Conservation (phyloP, 805 yeast species). For the Ogataea ganodermae region DNA sequence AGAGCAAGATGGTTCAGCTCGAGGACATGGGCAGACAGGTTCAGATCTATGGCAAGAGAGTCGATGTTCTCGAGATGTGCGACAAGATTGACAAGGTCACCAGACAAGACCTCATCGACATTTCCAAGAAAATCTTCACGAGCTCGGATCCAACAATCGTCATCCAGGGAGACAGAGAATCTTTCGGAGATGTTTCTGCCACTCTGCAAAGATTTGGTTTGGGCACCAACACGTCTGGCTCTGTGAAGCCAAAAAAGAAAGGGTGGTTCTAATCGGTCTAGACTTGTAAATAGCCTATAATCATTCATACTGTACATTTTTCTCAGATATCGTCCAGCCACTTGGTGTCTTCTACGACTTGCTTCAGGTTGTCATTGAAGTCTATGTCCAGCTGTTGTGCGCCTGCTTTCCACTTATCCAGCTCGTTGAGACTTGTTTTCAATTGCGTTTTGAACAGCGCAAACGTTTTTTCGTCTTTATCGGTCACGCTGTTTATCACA, state of each 20-base stretch:
- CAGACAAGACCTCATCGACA: constrained; percentile 64
- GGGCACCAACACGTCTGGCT: constrained; percentile 41
- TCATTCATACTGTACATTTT: neutral
- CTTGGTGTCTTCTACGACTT: constrained; percentile 9
- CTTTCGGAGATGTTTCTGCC: constrained; percentile 79
- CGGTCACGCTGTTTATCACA: constrained; percentile 13
- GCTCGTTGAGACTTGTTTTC: constrained; percentile 20
- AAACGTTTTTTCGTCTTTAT: constrained; percentile 22
- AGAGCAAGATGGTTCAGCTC: constrained; percentile 87
- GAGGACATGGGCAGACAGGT: constrained; percentile 97
- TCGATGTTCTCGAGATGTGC: constrained; percentile 82
- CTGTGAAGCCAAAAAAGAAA: constrained; percentile 17
- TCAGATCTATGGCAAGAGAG: constrained; percentile 75
- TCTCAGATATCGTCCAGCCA: constrained; percentile 22
- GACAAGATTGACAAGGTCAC: constrained; percentile 68
- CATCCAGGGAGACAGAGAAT: constrained; percentile 82
- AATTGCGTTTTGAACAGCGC: constrained; percentile 17
- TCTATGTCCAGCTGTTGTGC: constrained; percentile 3
- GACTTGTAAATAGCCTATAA: constrained; percentile 2
- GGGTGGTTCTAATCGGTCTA: constrained; percentile 24
- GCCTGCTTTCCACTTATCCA: constrained; percentile 7
- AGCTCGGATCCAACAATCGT: constrained; percentile 82
- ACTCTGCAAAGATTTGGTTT: constrained; percentile 72
- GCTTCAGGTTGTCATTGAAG: constrained; percentile 7
- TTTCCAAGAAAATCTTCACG: constrained; percentile 74